Evolutionary conservation across 1,284 basidiomycete genomes (phyloP).

Genomic region (Ustilago crameri): DNA sequence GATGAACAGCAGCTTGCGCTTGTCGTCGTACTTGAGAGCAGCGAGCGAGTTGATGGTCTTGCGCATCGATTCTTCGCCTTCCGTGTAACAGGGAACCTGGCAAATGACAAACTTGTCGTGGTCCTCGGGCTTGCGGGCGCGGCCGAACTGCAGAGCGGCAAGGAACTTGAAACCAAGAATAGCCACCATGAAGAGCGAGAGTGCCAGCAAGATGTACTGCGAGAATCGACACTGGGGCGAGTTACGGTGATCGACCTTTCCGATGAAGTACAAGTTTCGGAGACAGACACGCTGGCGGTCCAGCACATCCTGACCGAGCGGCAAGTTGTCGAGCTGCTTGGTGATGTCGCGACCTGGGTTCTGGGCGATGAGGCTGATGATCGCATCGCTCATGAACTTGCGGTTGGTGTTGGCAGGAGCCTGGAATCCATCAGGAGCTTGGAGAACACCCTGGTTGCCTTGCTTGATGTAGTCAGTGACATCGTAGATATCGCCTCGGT

Average conservation of each 20-base stretch:
- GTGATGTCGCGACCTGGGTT: conserved; percentile 87
- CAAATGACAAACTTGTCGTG: conserved; percentile 99
- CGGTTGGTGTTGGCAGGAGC: conserved; percentile 74
- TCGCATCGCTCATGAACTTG: conserved; percentile 79
- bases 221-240: conserved; percentile 91
- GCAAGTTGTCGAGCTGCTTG: conserved; percentile 77
- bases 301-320: conserved; percentile 77
- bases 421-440: conserved; percentile 75
- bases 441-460: conserved; percentile 68
- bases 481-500: conserved; percentile 88
- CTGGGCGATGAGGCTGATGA: conserved; percentile 85
- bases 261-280: conserved; percentile 90
- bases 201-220: conserved; percentile 86
- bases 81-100: conserved; percentile 97
- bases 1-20: conserved; percentile 91
- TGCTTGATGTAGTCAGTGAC: conserved; percentile 77
- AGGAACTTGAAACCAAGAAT: conserved; percentile 99
- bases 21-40: conserved; percentile 95
- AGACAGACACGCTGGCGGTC: conserved; percentile 85
- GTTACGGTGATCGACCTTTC: conserved; percentile 90
- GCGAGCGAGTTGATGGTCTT: conserved; percentile 94
- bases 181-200: conserved; percentile 91
- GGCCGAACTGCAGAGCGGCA: conserved; percentile 87
- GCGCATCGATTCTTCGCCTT: conserved; percentile 87
- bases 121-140: conserved; percentile 87